Evolutionary conservation across 805 yeast species (phyloP).

Genomic region (Lipomyces japonicus): DNA sequence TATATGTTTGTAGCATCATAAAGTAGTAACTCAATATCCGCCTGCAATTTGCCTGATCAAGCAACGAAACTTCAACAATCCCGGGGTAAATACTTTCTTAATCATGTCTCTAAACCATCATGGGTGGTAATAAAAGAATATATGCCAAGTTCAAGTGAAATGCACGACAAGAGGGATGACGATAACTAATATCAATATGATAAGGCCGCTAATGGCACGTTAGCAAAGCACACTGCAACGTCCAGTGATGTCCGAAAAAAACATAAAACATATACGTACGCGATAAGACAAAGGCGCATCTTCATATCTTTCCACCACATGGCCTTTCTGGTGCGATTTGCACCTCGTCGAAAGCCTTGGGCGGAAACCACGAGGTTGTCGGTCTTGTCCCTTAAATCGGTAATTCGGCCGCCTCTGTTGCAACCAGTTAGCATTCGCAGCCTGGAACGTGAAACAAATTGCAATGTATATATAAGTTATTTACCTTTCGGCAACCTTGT

Average conservation of each 20-base stretch:
- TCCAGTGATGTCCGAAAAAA: neutral
- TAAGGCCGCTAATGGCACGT: conserved; percentile 49
- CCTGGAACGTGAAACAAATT: neutral
- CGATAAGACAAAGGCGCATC: conserved; percentile 85
- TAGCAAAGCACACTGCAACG: neutral
- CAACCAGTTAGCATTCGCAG: neutral
- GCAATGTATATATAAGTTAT: neutral
- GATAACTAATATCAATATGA: conserved; percentile 76
- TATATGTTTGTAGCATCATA: too few species aligned
- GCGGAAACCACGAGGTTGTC: conserved; percentile 90
- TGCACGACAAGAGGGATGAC: conserved; percentile 93
- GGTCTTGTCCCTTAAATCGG: conserved; percentile 87
- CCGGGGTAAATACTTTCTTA: too few species aligned
- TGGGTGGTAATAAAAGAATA: too few species aligned
- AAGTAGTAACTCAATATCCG: too few species aligned
- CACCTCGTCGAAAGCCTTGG: conserved; percentile 92
- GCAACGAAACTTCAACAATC: too few species aligned
- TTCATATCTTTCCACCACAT: conserved; percentile 99
- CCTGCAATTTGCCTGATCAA: too few species aligned
- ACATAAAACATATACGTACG: conserved; percentile 34
- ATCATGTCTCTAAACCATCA: too few species aligned
- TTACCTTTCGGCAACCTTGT: conserved; percentile 77
- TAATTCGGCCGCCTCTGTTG: conserved; percentile 82
- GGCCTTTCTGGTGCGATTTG: conserved; percentile 94
- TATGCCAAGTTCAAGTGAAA: conserved; percentile 48